These are phyloP conservation scores for Drechslerella coelobrocha DNA, from an alignment of 2,329 filamentous ascomycete genomes.

Conservation along the genomic window DNA sequence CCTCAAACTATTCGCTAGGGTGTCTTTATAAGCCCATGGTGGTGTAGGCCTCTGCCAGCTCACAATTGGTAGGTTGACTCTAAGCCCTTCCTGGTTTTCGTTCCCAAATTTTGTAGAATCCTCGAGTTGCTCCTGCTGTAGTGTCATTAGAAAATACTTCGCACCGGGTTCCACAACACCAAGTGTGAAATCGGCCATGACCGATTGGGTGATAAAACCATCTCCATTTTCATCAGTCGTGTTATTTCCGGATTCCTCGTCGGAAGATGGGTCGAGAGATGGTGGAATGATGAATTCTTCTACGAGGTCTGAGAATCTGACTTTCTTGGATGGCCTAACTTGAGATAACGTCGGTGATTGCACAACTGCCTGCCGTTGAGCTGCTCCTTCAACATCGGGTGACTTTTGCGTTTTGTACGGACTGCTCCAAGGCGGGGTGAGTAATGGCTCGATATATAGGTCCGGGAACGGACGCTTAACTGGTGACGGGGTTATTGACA, in stretches of 20 bases:
- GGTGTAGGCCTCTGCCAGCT: slow-evolving; percentile 30
- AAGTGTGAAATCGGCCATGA: slow-evolving; percentile 22
- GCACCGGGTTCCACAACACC: slow-evolving; percentile 42
- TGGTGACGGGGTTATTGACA: slow-evolving; percentile 18
- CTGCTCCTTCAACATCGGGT: too few species aligned
- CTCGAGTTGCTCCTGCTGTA: slow-evolving; percentile 46
- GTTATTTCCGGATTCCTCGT: slow-evolving; percentile 6
- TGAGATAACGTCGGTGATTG: too few species aligned
- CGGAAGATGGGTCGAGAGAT: slow-evolving; percentile 32
- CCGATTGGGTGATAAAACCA: slow-evolving; percentile 20
- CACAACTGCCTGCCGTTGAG: too few species aligned
- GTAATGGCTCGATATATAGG: slow-evolving; percentile 11
- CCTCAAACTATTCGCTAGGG: neutral
- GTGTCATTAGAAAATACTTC: slow-evolving; percentile 30
- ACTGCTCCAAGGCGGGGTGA: slow-evolving; percentile 31
- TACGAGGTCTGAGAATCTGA: slow-evolving; percentile 20
- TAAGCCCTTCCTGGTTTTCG: slow-evolving; percentile 9
- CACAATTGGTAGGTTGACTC: slow-evolving; percentile 25
- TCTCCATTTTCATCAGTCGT: neutral
- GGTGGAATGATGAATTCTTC: slow-evolving; percentile 37
- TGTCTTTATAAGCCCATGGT: slow-evolving; percentile 5
- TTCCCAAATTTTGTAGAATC: slow-evolving; percentile 16
- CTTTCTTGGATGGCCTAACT: slow-evolving; percentile 1
- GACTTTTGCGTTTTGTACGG: slow-evolving; percentile 1
- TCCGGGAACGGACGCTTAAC: neutral